These are phyloP conservation scores for Globisporangium acanthophoron DNA, from an alignment of 352 stramenopile species.

Conservation along the genomic window DNA sequence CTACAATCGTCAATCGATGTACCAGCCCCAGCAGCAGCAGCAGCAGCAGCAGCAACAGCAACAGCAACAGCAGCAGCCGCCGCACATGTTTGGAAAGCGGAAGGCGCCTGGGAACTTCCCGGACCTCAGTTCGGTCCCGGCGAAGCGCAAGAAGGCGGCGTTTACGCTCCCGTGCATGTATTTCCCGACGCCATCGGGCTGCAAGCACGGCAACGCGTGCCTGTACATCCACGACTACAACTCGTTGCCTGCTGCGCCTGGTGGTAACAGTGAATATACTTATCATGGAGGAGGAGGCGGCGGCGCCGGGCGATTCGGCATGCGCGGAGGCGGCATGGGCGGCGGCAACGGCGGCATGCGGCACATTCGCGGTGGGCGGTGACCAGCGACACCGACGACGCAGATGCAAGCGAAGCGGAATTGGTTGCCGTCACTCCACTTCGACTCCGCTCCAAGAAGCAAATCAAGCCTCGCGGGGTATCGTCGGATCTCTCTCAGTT, in stretches of 20 bases:
- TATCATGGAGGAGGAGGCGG: conserved; percentile 38
- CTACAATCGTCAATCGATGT: conserved; percentile 8
- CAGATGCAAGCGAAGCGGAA: neutral
- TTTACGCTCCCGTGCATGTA: conserved; percentile 59
- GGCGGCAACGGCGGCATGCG: conserved; percentile 21
- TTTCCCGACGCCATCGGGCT: conserved; percentile 57
- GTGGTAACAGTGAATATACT: conserved; percentile 46
- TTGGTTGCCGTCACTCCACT: too few relatives aligned
- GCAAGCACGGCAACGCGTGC: conserved; percentile 67
- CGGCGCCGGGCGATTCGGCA: conserved; percentile 32
- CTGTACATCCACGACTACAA: conserved; percentile 58
- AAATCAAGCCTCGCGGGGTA: too few relatives aligned
- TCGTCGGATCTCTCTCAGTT: too few relatives aligned
- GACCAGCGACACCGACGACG: conserved; percentile 7
- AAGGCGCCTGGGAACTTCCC: conserved; percentile 36
- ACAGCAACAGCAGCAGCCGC: conserved; percentile 11
- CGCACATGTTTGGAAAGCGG: conserved; percentile 25
- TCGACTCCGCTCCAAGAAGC: too few relatives aligned
- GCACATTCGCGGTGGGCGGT: conserved; percentile 57
- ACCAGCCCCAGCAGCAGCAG: neutral
- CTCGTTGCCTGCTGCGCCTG: conserved; percentile 16
- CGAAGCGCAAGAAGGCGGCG: conserved; percentile 48
- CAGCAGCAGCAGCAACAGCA: conserved; percentile 7
- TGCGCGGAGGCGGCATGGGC: conserved; percentile 27
- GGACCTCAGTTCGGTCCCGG: conserved; percentile 19